Conservation (phyloP, 306 rosid species). For the Vachellia pachyceras region DNA sequence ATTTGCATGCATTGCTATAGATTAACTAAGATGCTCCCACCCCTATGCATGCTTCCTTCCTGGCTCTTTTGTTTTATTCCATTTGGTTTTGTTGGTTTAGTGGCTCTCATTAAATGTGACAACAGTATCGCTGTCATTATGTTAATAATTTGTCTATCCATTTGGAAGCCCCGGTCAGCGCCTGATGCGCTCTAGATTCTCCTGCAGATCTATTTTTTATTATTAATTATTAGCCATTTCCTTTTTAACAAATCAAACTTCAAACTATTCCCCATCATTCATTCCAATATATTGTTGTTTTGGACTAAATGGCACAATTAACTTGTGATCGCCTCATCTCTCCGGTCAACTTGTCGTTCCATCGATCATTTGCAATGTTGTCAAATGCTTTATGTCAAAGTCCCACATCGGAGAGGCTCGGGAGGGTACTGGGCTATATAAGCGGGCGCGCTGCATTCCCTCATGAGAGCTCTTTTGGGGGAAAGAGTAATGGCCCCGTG, state of each 20-base stretch:
- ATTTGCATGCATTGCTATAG: constrained; percentile 4
- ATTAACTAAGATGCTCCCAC: constrained; percentile 16
- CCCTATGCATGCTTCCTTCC: constrained; percentile 25
- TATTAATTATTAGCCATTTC: not conserved
- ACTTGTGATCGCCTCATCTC: constrained; percentile 40
- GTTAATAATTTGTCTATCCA: constrained; percentile 50
- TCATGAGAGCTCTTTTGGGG: too few species aligned
- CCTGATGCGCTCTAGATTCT: constrained; percentile 89
- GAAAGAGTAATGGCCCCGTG: too few species aligned
- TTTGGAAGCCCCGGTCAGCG: constrained; percentile 80
- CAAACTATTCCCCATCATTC: not conserved
- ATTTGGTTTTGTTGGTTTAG: not conserved
- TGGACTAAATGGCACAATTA: constrained; percentile 33
- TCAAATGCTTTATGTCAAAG: too few species aligned
- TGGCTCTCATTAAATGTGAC: constrained; percentile 36
- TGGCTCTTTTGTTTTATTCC: not conserved
- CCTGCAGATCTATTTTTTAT: constrained; percentile 50
- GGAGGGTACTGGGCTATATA: too few species aligned
- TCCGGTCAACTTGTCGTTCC: constrained; percentile 66
- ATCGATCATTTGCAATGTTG: constrained; percentile 51
- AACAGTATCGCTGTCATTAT: constrained; percentile 42
- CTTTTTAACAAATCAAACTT: not conserved
- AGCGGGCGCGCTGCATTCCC: too few species aligned
- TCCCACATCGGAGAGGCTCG: too few species aligned
- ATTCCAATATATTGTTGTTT: not conserved